Percentiles rank a stretch among this genome's conserved stretches.
These are phyloP conservation scores for Paratinospora sagittata DNA, from an alignment of 164 flowering plant genomes.

Conservation along the genomic window DNA sequence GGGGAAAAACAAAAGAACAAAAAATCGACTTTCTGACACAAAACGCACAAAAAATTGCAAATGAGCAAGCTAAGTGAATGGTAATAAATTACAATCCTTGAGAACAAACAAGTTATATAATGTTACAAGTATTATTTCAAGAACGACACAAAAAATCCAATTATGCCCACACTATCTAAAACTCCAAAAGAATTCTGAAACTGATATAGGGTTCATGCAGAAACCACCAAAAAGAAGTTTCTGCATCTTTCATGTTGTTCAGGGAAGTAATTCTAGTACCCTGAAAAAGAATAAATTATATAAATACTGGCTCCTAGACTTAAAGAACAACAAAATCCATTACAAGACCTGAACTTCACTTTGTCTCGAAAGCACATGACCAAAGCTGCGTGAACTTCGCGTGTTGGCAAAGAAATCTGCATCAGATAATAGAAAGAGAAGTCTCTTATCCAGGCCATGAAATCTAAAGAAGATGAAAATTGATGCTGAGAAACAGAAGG, in stretches of 20 bases:
- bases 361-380: constrained; percentile 2
- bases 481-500: background rate
- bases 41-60: constrained; percentile 5
- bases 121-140: background rate
- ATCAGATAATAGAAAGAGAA: background rate
- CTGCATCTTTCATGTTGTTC: constrained; percentile 18
- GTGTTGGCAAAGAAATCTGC: constrained; percentile 19
- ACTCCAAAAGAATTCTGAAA: constrained; percentile 1
- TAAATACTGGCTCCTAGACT: background rate
- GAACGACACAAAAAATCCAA: constrained; percentile 16
- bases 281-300: background rate
- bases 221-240: constrained; percentile 8
- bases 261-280: constrained; percentile 10
- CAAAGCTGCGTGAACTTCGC: background rate
- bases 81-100: constrained; percentile 5
- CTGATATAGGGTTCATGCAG: constrained; percentile 8
- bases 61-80: background rate
- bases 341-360: constrained; percentile 9
- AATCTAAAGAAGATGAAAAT: background rate
- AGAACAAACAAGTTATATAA: background rate
- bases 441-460: background rate
- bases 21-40: background rate
- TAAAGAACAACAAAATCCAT: constrained; percentile 1
- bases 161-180: constrained; percentile 10
- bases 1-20: background rate